These are phyloP conservation scores for Geosmithia putterillii DNA, from an alignment of 2,329 filamentous ascomycete species.

Conservation along the genomic window DNA sequence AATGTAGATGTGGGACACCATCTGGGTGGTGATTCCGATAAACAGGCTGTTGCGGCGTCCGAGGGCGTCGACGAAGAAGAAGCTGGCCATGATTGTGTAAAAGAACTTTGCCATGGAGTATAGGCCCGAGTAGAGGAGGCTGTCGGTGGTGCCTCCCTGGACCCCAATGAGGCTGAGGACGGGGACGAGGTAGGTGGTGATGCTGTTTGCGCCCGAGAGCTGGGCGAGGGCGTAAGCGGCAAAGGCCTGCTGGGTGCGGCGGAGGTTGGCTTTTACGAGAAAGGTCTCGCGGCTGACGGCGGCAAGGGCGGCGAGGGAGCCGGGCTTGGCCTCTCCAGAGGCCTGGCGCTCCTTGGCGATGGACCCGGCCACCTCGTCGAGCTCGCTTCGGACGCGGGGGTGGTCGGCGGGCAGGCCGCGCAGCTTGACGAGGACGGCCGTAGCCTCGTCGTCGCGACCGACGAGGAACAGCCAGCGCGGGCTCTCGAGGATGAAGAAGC, in stretches of 20 bases:
- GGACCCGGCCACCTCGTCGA: conserved; percentile 13
- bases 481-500: conserved; percentile 20
- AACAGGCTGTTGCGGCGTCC: conserved; percentile 25
- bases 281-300: conserved; percentile 6
- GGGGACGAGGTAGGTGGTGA: conserved; percentile 29
- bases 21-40: conserved; percentile 19
- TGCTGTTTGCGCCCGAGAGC: conserved; percentile 28
- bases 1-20: conserved; percentile 26
- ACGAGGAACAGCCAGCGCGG: conserved; percentile 22
- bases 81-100: conserved; percentile 24
- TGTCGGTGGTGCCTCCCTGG: conserved; percentile 12
- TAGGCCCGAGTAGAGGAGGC: conserved; percentile 26
- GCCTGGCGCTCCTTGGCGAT: neutral
- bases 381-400: conserved; percentile 7
- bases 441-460: conserved; percentile 14
- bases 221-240: conserved; percentile 25
- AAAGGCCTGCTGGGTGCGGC: conserved; percentile 23
- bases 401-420: conserved; percentile 13
- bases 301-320: conserved; percentile 1
- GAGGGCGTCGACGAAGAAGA: conserved; percentile 31
- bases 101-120: conserved; percentile 30
- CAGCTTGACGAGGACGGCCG: conserved; percentile 7
- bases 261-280: conserved; percentile 17
- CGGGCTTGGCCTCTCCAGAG: neutral
- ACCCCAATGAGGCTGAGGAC: conserved; percentile 24